Base-by-base conservation (phyloP, 306 rosid species). In the Ochetophila trinervis region DNA sequence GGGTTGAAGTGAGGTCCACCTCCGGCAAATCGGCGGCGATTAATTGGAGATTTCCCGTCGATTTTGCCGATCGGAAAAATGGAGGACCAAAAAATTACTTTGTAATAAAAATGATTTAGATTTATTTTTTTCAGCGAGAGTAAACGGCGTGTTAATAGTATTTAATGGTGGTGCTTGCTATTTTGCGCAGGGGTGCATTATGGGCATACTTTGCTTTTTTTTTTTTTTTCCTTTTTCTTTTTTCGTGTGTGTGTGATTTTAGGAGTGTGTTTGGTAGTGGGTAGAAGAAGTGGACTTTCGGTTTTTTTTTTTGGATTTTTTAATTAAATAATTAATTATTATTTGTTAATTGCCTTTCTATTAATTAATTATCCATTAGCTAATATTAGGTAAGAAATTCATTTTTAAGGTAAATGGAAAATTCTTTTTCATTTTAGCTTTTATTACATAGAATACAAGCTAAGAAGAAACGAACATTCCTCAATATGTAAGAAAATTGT, bases 31-130 rank as follows among this genome's bases (percentile, higher is more conserved):
- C 58, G 78, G 66, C 84, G 84, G 84, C 78, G 74, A 75, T n/a
- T 75, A 77, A 85, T 67, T 63, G 71, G 75, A 74, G 70, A 67
- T 61, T n/a, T 74, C 77, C 73, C 78, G 83, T 53, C 83, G 82
- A 68, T 70, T 76, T 71, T 60, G 84, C 75, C 72, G 86, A 80
- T 83, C 82, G 79, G 79, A 65, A 65, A 69, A 15, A 2, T 4
- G 23, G 23, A 57, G 62, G 65, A 48, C 55, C 35, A 47, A 48
- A 13, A 54, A 64, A 57, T 76, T 70, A 70, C 64, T 70, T 22
- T 65, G 76, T 58, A 65, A 76, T 69, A 76, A 76, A 55, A 70
- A 49, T 63, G 57, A 51, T 57, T 19, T 57, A 63, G 68, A 53
- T 45, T 62, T 68, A 68, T 30, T 60, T 74, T 62, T 54, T 62